Evolutionary conservation across 1,139 yeast genomes (phyloP), one percentile per base, ranked within the genome.

Genomic region (Neolecta irregularis): DNA sequence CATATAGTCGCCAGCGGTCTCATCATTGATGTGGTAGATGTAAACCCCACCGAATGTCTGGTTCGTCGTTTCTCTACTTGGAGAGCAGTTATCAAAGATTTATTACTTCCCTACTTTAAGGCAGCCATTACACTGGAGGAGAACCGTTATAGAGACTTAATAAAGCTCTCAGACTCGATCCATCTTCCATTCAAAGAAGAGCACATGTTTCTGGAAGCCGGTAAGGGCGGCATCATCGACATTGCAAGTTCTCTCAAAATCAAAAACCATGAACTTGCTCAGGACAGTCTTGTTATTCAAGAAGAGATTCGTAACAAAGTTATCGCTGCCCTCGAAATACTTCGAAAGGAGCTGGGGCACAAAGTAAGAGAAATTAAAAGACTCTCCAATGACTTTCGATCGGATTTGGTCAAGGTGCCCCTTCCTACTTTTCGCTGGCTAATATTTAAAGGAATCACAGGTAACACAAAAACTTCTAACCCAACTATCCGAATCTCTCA

Each of bases 281-380:
- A 26, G 13, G 34, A 35, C 26, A 25, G 32, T 9, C 34, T 31
- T 16, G 34, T 31, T 15, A 35, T 36, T 13, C 23, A 32, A 7
- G 76, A 74, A 52, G 94, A 81, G 48, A 62, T 83, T 41, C 69
- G 65, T 39, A 60, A 63, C 33, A 67, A 71, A 24, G 70, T 81
- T 12, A 70, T 85, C 33, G 95, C 95, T 29, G 69, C 91, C 44
- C 62, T 85, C 30, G 94, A 81, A 51, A 93, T 79, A 48, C 64
- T 85, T 48, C 68, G 91, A 48, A 68, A 80, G 43, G 95, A 83
- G 53, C 61, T 85, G 42, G 57, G 77, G 42, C 73, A 80, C 35
- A 83, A 85, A 52, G 80, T 83, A 44, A 81, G 77, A 55, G 95
- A 85, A 55, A 83, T 85, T 48, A 77, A 74, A 52, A 69, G 77